Evolutionary conservation across 2,329 filamentous ascomycete species (phyloP), one percentile per base, ranked within the genome.

Genomic region (Fusarium sacchari): DNA sequence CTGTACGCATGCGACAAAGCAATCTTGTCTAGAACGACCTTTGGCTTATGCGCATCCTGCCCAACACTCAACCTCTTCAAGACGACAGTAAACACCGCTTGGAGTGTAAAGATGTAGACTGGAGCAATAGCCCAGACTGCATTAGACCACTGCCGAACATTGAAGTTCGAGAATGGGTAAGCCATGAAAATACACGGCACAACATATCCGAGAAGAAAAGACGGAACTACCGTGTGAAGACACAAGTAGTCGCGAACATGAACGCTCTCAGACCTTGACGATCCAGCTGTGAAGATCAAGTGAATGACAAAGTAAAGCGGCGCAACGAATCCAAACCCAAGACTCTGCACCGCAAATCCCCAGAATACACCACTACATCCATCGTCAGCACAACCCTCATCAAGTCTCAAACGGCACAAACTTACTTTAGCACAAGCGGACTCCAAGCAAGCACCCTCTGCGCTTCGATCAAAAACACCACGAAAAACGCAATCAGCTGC

Each of bases 111-210:
- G 1, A 79, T 65, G 34, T 76, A 69, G 10, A 77, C 11, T 0
- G 78, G 78, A 14, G 72, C 78, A 14, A 57, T 30, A 10, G 73
- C 52, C 78, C 78, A 79, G 22, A 77, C 36, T 3, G 69, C 60
- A n/a, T 73, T 72, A 40, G 50, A 30, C 72, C 72, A 75, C 60
- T 79, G 78, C 37, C 76, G 66, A 5, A 72, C n/a, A 11, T 68
- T 59, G 6, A 64, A 39, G 7, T 74, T 49, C 1, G 68, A 58
- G 58, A 78, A 77, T 0, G 77, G 78, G 14, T 71, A 77, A 1
- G 53, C 61, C 36, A 78, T 18, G 44, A 78, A 62, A 2, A 63
- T 58, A 8, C 67, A 64, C 12, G 69, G 73, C 4, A 77, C 36
- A 5, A 78, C 8, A 15, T 78, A 79, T 42, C 78, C 78, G 8